Conservation (phyloP, 371 early-diverging fungal species). For the Mucor lusitanicus region DNA sequence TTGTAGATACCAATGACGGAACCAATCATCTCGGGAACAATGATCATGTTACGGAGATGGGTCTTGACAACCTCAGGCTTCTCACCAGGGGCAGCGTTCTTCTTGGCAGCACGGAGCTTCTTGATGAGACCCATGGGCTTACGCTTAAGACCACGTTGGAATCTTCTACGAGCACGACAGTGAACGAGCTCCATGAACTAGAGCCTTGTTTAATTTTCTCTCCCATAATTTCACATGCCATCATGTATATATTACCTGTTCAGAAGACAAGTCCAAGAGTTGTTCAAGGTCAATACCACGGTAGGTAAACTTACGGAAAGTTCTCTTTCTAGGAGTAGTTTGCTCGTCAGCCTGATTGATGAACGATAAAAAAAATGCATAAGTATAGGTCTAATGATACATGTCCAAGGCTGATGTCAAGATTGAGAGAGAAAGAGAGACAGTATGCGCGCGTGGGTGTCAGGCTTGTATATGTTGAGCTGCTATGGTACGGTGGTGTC, state of each 20-base stretch:
- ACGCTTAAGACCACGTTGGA: constrained; percentile 96
- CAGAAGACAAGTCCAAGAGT: constrained; percentile 89
- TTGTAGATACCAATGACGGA: constrained; percentile 98
- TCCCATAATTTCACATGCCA: constrained; percentile 10
- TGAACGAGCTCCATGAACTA: constrained; percentile 94
- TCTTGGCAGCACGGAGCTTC: constrained; percentile 96
- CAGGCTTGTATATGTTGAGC: neutral
- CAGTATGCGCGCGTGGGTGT: neutral
- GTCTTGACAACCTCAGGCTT: constrained; percentile 94
- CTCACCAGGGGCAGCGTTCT: constrained; percentile 67
- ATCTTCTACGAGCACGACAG: constrained; percentile 94
- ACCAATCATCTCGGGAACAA: constrained; percentile 99
- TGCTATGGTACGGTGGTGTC: neutral
- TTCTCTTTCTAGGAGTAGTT: constrained; percentile 73
- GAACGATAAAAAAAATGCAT: constrained; percentile 5
- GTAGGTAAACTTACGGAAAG: constrained; percentile 98
- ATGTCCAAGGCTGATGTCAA: neutral
- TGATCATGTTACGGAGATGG: constrained; percentile 99
- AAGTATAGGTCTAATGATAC: neutral
- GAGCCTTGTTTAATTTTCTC: neutral
- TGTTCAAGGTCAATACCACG: constrained; percentile 91
- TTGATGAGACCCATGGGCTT: constrained; percentile 96
- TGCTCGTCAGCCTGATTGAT: constrained; percentile 52
- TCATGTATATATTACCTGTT: constrained; percentile 66
- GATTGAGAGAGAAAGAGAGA: neutral